A percentile compares a stretch with the other conserved stretches of the same genome.
Evolutionary conservation across 176 grass and related monocot species (phyloP).

Genomic region (Musa acuminata): DNA sequence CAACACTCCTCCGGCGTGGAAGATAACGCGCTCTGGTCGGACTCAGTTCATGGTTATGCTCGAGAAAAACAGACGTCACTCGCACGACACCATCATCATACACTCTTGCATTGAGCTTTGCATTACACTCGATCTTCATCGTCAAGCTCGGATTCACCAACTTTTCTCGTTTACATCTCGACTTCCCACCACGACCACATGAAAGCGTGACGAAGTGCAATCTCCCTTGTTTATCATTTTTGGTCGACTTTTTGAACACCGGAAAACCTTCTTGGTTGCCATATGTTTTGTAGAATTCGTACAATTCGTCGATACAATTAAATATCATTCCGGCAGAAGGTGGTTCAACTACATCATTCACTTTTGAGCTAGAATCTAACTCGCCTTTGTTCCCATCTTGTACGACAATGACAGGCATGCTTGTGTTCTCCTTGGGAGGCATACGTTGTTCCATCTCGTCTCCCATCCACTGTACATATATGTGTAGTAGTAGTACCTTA

Average conservation of each 20-base stretch:
- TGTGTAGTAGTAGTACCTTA: too few species aligned
- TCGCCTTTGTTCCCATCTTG: background rate
- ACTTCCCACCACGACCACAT: constrained; percentile 7
- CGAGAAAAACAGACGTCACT: constrained; percentile 6
- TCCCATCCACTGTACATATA: background rate
- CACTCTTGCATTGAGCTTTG: constrained; percentile 7
- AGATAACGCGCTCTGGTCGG: constrained; percentile 7
- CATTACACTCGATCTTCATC: constrained; percentile 12
- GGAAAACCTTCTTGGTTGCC: constrained; percentile 16
- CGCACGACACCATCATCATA: constrained; percentile 10
- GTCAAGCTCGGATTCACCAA: constrained; percentile 9
- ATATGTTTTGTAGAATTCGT: constrained; percentile 5
- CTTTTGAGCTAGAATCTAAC: background rate
- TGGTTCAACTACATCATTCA: background rate
- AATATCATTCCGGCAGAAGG: constrained; percentile 12
- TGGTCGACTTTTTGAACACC: constrained; percentile 8
- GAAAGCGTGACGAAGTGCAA: constrained; percentile 8
- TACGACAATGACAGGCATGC: background rate
- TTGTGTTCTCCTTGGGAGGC: background rate
- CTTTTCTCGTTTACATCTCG: constrained; percentile 2
- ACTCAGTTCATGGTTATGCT: constrained; percentile 12
- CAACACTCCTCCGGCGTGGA: constrained; percentile 6
- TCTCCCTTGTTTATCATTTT: constrained; percentile 6
- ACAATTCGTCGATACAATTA: constrained; percentile 7
- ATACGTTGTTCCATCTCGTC: background rate